phyloP scores from a whole-genome alignment of 1,284 basidiomycete species.

The Irpex rosettiformis region DNA sequence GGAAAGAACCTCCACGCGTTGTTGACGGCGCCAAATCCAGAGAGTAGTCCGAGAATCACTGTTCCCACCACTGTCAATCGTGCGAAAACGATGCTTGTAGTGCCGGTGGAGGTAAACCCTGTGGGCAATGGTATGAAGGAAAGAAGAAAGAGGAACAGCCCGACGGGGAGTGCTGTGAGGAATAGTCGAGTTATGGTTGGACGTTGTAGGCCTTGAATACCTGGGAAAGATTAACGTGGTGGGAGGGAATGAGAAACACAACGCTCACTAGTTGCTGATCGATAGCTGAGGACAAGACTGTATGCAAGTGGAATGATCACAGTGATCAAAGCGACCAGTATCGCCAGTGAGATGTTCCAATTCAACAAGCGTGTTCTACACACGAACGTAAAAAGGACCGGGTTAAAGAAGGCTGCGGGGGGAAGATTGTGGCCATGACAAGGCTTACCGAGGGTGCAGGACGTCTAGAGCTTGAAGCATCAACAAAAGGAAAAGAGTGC shows the following conservation, averaged over 20 bases:
- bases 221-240: constrained; percentile 16
- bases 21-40: constrained; percentile 71
- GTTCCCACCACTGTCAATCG: constrained; percentile 75
- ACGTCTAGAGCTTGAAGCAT: constrained; percentile 59
- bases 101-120: constrained; percentile 39
- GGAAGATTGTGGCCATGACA: not conserved
- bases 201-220: constrained; percentile 25
- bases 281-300: constrained; percentile 52
- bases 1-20: constrained; percentile 53
- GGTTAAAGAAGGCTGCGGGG: not conserved
- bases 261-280: constrained; percentile 17
- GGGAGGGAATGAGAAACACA: constrained; percentile 7
- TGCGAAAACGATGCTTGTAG: constrained; percentile 45
- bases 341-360: constrained; percentile 59
- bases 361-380: constrained; percentile 55
- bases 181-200: constrained; percentile 34
- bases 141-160: constrained; percentile 53
- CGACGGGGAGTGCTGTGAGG: constrained; percentile 48
- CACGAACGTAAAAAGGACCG: not conserved
- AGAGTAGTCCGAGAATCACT: constrained; percentile 65
- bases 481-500: constrained; percentile 61
- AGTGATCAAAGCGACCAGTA: constrained; percentile 54
- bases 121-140: constrained; percentile 65
- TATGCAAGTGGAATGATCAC: constrained; percentile 58
- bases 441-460: constrained; percentile 43